Base-by-base conservation (phyloP, 805 yeast species). In the Nakazawaea wyomingensis region DNA sequence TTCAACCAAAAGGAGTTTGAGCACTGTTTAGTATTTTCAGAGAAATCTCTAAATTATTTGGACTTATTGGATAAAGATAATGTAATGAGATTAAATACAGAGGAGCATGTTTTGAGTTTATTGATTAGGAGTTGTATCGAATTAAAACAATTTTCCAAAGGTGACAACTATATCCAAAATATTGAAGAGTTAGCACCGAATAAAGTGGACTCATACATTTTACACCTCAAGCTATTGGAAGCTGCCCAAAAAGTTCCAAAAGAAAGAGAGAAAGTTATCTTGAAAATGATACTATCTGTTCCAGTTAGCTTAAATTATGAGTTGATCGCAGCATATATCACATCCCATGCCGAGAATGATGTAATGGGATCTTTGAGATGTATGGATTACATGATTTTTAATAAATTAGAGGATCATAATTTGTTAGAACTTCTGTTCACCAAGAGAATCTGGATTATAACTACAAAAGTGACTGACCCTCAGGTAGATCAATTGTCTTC, bases 211-310 rank as follows among this genome's bases (percentile, higher is more conserved):
- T 51, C 66, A 0, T 65, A 59, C 40, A 52, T 54, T 17, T 44
- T 67, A 14, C 48, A 52, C 2, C 50, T 67, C 3, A 51, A 54
- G 19, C 41, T 59, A 5, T 34, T 51, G 10, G 55, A 54, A 20
- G 14, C 44, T 4, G 26, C 9, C 2, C 19, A 43, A 1, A 34
- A 45, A 4, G 19, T 42, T 3, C 37, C 43, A 5, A 53, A 47
- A 10, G 44, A 51, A 3, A 42, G 51, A 21, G 64, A 63, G 41
- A 62, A 60, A 17, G 47, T 54, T 1, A 46, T 68, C 1, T 67
- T 67, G 65, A 57, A 60, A 36, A 59, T 66, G 64, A 50, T 68
- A 0, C 55, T 59, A 46, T 50, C 64, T 1, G 54, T 64, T 1
- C 51, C 62, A 4, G 41, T 57, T 0, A 38, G 39, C 1, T 9